A percentile compares a stretch with the other conserved stretches of the same genome.
Conservation (phyloP, 2,329 filamentous ascomycete genomes). For the Stagonosporopsis vannaccii region DNA sequence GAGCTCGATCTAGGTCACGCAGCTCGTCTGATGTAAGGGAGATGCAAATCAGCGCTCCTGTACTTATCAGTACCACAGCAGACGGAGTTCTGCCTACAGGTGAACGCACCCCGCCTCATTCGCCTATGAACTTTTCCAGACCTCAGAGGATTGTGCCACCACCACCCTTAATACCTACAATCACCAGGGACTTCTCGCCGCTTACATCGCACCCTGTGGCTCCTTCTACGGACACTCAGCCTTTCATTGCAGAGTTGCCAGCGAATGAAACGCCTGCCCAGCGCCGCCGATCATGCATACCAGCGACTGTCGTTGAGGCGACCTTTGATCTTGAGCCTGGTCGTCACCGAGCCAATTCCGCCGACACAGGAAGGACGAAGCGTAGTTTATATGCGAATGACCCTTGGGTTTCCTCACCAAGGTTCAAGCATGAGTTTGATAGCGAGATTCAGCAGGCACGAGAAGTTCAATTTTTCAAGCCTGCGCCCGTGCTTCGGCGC, state of each 20-base stretch:
- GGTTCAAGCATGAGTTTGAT: constrained; percentile 24
- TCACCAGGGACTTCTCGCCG: constrained; percentile 38
- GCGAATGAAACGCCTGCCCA: constrained; percentile 9
- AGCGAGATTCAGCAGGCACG: constrained; percentile 20
- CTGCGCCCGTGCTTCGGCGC: constrained; percentile 32
- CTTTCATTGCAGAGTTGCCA: constrained; percentile 23
- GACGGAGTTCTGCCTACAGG: constrained; percentile 46
- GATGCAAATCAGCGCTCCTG: constrained; percentile 43
- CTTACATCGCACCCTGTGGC: constrained; percentile 45
- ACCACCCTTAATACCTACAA: constrained; percentile 22
- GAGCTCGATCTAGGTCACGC: constrained; percentile 33
- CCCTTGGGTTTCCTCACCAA: constrained; percentile 39
- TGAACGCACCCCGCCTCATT: constrained; percentile 24
- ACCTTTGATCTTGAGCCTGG: constrained; percentile 22
- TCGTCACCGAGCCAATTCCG: constrained; percentile 41
- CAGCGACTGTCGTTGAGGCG: constrained; percentile 23
- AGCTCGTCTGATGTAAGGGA: constrained; percentile 34
- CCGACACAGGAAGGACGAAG: constrained; percentile 35
- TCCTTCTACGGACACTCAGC: constrained; percentile 22
- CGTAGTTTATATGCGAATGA: constrained; percentile 38
- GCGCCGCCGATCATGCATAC: constrained; percentile 35
- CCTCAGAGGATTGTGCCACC: constrained; percentile 11
- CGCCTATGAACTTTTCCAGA: constrained; percentile 21
- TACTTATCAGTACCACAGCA: constrained; percentile 43
- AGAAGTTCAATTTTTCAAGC: constrained; percentile 21